These are phyloP conservation scores for Aspergillus quadrilineatus DNA, from an alignment of 2,329 filamentous ascomycete genomes.

Conservation along the genomic window DNA sequence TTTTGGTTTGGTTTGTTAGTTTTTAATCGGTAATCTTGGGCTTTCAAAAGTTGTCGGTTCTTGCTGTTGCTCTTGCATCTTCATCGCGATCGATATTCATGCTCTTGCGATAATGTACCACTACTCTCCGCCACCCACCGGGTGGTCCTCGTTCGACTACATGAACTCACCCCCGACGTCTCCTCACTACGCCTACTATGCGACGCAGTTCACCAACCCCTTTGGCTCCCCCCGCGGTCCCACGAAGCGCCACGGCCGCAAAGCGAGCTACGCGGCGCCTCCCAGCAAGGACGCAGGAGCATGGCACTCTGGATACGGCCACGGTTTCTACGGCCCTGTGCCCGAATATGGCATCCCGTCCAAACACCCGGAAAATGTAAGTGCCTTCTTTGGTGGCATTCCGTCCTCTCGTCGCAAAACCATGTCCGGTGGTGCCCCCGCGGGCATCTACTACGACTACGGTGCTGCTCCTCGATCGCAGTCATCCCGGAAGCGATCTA, in stretches of 20 bases:
- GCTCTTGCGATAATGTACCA: slow-evolving; percentile 48
- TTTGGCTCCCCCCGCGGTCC: slow-evolving; percentile 45
- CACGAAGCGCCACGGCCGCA: slow-evolving; percentile 55
- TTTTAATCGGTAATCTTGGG: slow-evolving; percentile 17
- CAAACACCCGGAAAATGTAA: slow-evolving; percentile 64
- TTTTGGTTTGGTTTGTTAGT: slow-evolving; percentile 20
- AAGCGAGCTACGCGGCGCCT: slow-evolving; percentile 54
- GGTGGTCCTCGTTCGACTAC: slow-evolving; percentile 52
- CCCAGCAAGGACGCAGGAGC: slow-evolving; percentile 40
- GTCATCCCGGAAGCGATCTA: slow-evolving; percentile 51
- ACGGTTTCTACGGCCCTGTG: slow-evolving; percentile 48
- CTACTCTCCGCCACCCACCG: slow-evolving; percentile 47
- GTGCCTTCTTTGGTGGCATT: slow-evolving; percentile 54
- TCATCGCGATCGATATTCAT: slow-evolving; percentile 27
- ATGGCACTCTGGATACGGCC: slow-evolving; percentile 48
- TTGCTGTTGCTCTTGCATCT: slow-evolving; percentile 3
- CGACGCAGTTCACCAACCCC: slow-evolving; percentile 54
- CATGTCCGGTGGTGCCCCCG: slow-evolving; percentile 43
- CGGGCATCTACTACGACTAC: slow-evolving; percentile 21
- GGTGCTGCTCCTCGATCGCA: slow-evolving; percentile 26
- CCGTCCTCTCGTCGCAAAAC: slow-evolving; percentile 46
- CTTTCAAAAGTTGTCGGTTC: slow-evolving; percentile 23
- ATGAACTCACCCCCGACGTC: slow-evolving; percentile 51
- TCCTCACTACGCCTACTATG: slow-evolving; percentile 53
- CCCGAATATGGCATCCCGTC: slow-evolving; percentile 54